Percentiles rank a stretch among this genome's conserved stretches.
Conservation (phyloP, 441 rosid species). For the Melastoma candidum region DNA sequence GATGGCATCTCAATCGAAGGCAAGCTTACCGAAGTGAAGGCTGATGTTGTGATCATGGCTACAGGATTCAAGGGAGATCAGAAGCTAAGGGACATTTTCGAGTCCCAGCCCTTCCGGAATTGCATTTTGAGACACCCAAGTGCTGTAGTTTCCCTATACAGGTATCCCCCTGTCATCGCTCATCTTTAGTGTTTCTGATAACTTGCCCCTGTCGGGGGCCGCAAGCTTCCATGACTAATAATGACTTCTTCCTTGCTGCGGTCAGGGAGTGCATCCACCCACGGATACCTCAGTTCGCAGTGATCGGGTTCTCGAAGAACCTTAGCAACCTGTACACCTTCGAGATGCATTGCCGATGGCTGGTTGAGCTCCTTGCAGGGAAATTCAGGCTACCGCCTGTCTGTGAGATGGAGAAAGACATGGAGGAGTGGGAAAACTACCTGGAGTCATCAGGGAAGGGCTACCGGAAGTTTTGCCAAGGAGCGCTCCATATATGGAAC, state of each 20-base stretch:
- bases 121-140: conserved; percentile 23
- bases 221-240: no score
- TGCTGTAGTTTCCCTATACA: conserved; percentile 34
- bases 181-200: not conserved
- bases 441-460: conserved; percentile 10
- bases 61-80: conserved; percentile 39
- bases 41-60: conserved; percentile 38
- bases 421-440: conserved; percentile 14
- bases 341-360: conserved; percentile 16
- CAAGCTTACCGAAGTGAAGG: conserved; percentile 14
- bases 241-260: not conserved
- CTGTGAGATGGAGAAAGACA: conserved; percentile 11
- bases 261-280: conserved; percentile 13
- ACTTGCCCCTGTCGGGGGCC: no score
- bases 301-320: conserved; percentile 15
- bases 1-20: conserved; percentile 28
- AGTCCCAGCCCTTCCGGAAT: conserved; percentile 19
- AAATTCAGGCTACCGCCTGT: conserved; percentile 15
- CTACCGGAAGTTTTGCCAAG: conserved; percentile 17
- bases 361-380: conserved; percentile 11
- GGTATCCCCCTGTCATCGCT: conserved; percentile 15
- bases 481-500: conserved; percentile 19
- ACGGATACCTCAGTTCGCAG: conserved; percentile 11
- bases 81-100: conserved; percentile 34
- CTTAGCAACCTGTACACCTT: conserved; percentile 6